phyloP scores from a whole-genome alignment of 805 yeast species.

The Starmera caribaea region DNA sequence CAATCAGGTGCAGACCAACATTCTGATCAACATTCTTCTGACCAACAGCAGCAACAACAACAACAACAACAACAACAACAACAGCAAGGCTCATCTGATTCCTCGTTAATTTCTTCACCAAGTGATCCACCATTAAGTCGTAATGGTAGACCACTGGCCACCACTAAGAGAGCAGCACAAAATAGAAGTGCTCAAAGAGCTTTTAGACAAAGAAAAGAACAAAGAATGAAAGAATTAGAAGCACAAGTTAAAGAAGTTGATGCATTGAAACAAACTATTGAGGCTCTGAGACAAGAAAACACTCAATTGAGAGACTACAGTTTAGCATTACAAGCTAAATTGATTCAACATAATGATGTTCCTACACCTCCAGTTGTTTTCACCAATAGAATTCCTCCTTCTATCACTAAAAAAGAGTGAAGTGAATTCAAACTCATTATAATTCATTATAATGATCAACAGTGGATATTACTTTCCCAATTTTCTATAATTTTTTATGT shows the following conservation, averaged over 20 bases:
- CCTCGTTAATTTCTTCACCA: neutral
- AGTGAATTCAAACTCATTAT: neutral
- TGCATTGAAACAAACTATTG: slow-evolving; percentile 53
- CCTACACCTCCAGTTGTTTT: slow-evolving; percentile 30
- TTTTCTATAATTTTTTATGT: neutral
- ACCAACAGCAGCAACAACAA: neutral
- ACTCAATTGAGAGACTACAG: slow-evolving; percentile 64
- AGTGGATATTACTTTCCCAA: neutral
- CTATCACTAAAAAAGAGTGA: slow-evolving; percentile 5
- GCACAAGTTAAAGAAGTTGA: slow-evolving; percentile 54
- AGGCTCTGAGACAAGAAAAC: slow-evolving; percentile 61
- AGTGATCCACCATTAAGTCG: slow-evolving; percentile 10
- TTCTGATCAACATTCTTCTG: too few species aligned
- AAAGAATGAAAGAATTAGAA: slow-evolving; percentile 74
- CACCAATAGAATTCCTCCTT: slow-evolving; percentile 4
- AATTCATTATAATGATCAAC: neutral
- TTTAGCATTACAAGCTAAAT: slow-evolving; percentile 55
- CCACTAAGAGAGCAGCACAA: slow-evolving; percentile 82
- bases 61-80: neutral
- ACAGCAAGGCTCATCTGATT: neutral
- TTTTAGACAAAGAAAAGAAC: slow-evolving; percentile 76
- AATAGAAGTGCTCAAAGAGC: slow-evolving; percentile 90
- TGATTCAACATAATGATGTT: slow-evolving; percentile 39
- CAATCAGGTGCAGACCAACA: too few species aligned
- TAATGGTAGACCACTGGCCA: slow-evolving; percentile 33